A percentile compares a stretch with the other conserved stretches of the same genome.
phyloP scores from a whole-genome alignment of 1,139 yeast genomes.

The Blastobotrys ciferrii region DNA sequence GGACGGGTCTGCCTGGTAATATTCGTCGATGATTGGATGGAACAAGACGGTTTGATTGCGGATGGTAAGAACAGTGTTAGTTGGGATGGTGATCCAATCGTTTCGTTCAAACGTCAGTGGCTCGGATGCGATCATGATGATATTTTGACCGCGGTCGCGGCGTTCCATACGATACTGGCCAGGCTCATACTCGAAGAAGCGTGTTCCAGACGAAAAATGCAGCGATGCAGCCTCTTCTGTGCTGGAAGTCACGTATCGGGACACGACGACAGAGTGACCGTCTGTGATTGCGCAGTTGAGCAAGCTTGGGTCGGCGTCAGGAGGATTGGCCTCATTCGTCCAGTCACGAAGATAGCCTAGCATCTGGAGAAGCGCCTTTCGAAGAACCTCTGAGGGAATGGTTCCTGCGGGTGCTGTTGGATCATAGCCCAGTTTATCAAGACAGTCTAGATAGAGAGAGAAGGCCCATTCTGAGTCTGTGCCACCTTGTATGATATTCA shows the following conservation, averaged over 20 bases:
- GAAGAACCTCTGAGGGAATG: slow-evolving; percentile 57
- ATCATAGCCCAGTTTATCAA: slow-evolving; percentile 71
- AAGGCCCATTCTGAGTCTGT: slow-evolving; percentile 96
- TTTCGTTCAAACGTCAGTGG: slow-evolving; percentile 95
- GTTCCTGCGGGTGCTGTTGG: slow-evolving; percentile 50
- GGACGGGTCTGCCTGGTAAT: slow-evolving; percentile 69
- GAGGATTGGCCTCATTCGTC: slow-evolving; percentile 49
- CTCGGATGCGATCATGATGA: slow-evolving; percentile 94
- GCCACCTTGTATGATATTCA: slow-evolving; percentile 80
- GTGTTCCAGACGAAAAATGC: slow-evolving; percentile 91
- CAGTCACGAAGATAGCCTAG: slow-evolving; percentile 73
- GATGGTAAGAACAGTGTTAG: slow-evolving; percentile 83
- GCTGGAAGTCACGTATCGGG: slow-evolving; percentile 82
- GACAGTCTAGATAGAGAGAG: slow-evolving; percentile 78
- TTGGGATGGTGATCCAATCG: slow-evolving; percentile 97
- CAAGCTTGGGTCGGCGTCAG: slow-evolving; percentile 69
- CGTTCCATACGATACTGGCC: slow-evolving; percentile 89
- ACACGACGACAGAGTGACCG: slow-evolving; percentile 83
- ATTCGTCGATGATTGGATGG: slow-evolving; percentile 91
- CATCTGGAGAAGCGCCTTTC: slow-evolving; percentile 70
- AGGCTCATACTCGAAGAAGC: slow-evolving; percentile 84
- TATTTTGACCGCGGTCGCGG: slow-evolving; percentile 85
- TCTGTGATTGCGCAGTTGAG: slow-evolving; percentile 94
- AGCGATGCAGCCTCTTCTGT: slow-evolving; percentile 95
- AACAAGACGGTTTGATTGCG: slow-evolving; percentile 74